A percentile compares a stretch with the other conserved stretches of the same genome.
phyloP scores from a whole-genome alignment of 768 basidiomycete species.

The Naganishia antarctica region DNA sequence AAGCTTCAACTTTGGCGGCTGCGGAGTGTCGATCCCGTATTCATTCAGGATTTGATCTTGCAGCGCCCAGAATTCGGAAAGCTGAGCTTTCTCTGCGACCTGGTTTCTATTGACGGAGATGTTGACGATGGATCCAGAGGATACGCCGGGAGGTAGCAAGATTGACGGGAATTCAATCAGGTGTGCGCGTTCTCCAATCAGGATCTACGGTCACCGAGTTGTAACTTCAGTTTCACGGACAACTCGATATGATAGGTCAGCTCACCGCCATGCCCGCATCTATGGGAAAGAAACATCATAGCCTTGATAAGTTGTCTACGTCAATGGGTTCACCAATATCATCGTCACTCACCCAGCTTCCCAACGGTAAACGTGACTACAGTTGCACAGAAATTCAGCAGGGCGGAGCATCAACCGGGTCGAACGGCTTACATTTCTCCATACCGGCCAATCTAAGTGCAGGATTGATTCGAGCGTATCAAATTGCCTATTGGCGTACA shows the following conservation, averaged over 20 bases:
- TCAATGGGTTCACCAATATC: conserved; percentile 17
- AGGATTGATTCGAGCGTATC: too few relatives aligned
- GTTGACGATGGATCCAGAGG: conserved; percentile 92
- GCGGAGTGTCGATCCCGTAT: conserved; percentile 66
- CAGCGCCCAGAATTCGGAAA: conserved; percentile 74
- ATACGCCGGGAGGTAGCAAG: conserved; percentile 82
- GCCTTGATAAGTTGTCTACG: neutral
- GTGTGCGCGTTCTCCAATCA: conserved; percentile 88
- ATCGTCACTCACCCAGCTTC: conserved; percentile 70
- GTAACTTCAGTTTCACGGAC: too few relatives aligned
- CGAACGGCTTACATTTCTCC: conserved; percentile 41
- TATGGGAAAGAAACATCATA: conserved; percentile 40
- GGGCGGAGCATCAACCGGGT: too few relatives aligned
- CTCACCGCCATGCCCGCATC: conserved; percentile 91
- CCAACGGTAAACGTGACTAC: conserved; percentile 71
- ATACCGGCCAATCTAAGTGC: too few relatives aligned
- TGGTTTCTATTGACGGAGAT: conserved; percentile 89
- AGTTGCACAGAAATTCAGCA: neutral
- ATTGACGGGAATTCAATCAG: conserved; percentile 97
- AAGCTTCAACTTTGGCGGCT: conserved; percentile 72
- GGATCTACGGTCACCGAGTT: conserved; percentile 73
- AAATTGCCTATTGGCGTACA: too few relatives aligned
- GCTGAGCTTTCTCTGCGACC: conserved; percentile 73
- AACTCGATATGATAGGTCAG: too few relatives aligned
- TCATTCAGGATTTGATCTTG: conserved; percentile 72